Evolutionary conservation across 352 stramenopile genomes (phyloP).

Genomic region (Phytophthora meadii): DNA sequence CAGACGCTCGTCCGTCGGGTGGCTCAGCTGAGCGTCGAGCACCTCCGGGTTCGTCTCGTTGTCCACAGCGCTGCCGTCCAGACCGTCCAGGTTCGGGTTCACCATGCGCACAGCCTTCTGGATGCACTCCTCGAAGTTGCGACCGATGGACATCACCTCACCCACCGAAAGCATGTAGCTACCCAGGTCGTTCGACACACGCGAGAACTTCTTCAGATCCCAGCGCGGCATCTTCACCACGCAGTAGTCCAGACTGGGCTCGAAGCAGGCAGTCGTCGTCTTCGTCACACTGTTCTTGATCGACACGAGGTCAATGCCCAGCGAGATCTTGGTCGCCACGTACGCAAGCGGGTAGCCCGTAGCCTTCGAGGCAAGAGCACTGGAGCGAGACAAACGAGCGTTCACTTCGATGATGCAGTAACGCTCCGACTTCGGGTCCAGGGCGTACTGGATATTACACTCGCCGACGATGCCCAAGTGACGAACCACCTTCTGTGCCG

Average conservation of each 20-base stretch:
- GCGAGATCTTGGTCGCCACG: conserved; percentile 97
- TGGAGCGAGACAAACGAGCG: conserved; percentile 96
- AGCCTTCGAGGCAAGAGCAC: conserved; percentile 97
- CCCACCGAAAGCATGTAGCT: conserved; percentile 97
- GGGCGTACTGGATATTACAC: conserved; percentile 99
- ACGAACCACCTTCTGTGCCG: conserved; percentile 95
- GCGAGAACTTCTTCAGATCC: conserved; percentile 96
- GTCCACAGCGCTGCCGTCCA: conserved; percentile 84
- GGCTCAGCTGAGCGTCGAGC: conserved; percentile 90
- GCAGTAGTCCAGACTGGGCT: conserved; percentile 98
- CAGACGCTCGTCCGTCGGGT: conserved; percentile 92
- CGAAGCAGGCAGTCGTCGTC: conserved; percentile 97
- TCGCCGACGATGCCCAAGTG: conserved; percentile 98
- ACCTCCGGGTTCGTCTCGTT: conserved; percentile 73
- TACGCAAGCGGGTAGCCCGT: conserved; percentile 99
- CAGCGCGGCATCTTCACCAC: conserved; percentile 98
- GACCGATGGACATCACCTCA: conserved; percentile 98
- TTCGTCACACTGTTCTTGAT: conserved; percentile 96
- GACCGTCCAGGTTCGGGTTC: conserved; percentile 87
- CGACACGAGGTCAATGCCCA: conserved; percentile 94
- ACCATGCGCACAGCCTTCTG: conserved; percentile 99
- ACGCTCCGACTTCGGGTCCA: conserved; percentile 94
- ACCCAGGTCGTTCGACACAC: conserved; percentile 76
- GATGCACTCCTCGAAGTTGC: conserved; percentile 96
- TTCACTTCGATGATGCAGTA: conserved; percentile 99